These are phyloP conservation scores for Phytopythium mirpurense DNA, from an alignment of 352 stramenopile species.

Conservation along the genomic window DNA sequence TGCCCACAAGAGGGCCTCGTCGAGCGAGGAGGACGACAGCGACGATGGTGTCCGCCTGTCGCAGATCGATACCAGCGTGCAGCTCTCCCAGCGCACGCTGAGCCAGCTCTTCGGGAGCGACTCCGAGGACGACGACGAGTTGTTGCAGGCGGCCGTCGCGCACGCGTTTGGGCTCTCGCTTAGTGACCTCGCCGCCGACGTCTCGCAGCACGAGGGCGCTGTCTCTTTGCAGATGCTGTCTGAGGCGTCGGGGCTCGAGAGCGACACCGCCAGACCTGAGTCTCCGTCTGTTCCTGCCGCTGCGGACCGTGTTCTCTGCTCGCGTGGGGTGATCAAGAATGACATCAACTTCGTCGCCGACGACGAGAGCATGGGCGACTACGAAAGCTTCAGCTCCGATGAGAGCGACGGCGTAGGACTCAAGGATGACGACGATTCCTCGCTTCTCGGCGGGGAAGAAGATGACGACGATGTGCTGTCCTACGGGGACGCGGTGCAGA, in stretches of 20 bases:
- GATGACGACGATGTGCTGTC: constrained; percentile 1
- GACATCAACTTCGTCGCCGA: too few relatives aligned
- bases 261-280: neutral
- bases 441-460: neutral
- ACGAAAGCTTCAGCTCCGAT: too few relatives aligned
- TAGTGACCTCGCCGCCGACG: constrained; percentile 7
- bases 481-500: neutral
- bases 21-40: neutral
- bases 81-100: constrained; percentile 6
- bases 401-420: too few relatives aligned
- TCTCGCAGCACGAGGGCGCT: constrained; percentile 7
- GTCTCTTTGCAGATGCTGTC: constrained; percentile 10
- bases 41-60: neutral
- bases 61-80: constrained; percentile 11
- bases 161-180: constrained; percentile 7
- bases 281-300: too few relatives aligned
- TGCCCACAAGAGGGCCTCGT: too few relatives aligned
- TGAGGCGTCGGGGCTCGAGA: constrained; percentile 7
- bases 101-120: constrained; percentile 7
- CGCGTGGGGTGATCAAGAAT: too few relatives aligned
- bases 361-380: too few relatives aligned
- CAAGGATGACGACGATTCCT: too few relatives aligned
- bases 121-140: constrained; percentile 10
- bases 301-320: too few relatives aligned
- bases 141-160: constrained; percentile 10